Evolutionary conservation across 768 basidiomycete species (phyloP), one percentile per base, ranked within the genome.

Genomic region (Podaxis sp.): DNA sequence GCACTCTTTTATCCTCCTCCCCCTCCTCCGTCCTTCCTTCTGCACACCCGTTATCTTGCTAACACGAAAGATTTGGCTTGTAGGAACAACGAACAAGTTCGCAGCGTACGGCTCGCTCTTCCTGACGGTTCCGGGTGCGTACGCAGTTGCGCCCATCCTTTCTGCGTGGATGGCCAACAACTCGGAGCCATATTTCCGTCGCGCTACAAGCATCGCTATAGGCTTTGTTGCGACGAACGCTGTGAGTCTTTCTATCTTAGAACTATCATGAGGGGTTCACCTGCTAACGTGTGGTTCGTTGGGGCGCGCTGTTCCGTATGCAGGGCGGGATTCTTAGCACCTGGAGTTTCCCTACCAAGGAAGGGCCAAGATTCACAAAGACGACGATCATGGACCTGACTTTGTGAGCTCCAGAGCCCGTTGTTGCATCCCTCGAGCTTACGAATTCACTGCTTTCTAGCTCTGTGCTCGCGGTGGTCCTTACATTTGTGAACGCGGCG

Each of bases 251-350:
- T 9, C 5, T 17, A 1, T n/a, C 13, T 54, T 36, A 1, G 33
- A 33, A 33, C 33, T 9, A 2, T 33, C 33, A 33, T 33, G 33
- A 33, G 33, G 9, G 33, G 33, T 33, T 9, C 33, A 6, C 33
- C 33, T 9, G 33, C 33, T 33, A 9, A 33, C 2, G 33, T 33
- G 11, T 4, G 19, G 33, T 19, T n/a, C 38, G 17, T 49, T 24
- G 49, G 12, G n/a, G 19, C 52, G 6, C n/a, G 15, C 17, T 38
- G 1, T 38, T 26, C 52, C 61, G 19, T 5, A 28, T 36, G 9
- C 38, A 78, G 76, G 77, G 77, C 22, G 77, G 77, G 26, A 77
- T 77, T 28, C 66, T 76, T 28, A 79, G 76, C 62, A 77, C 77
- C 3, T 79, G 76, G 77, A 66, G 73, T 9, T 77, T 74, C 68